Conservation (phyloP, 2,329 filamentous ascomycete species). For the Venturia pyrina region DNA sequence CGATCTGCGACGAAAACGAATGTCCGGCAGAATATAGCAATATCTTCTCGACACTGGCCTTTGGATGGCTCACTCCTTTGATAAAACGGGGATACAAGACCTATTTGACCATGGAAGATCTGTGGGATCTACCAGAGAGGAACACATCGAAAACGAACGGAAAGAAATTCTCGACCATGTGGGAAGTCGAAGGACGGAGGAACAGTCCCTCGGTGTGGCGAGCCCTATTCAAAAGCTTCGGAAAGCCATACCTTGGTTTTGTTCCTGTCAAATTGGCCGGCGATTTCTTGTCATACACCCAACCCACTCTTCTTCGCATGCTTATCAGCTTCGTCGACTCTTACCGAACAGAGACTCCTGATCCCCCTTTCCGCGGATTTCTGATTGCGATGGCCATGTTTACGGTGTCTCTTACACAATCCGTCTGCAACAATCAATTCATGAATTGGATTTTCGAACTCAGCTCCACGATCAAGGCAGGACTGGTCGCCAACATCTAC, state of each 20-base stretch:
- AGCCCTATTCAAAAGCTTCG: background rate
- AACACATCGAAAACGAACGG: constrained; percentile 2
- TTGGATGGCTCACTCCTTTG: constrained; percentile 9
- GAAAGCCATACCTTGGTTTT: constrained; percentile 5
- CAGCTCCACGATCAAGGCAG: constrained; percentile 5
- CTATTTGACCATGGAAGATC: constrained; percentile 10
- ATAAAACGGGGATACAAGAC: constrained; percentile 10
- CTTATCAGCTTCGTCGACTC: constrained; percentile 10
- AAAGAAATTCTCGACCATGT: constrained; percentile 1
- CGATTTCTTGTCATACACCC: constrained; percentile 8
- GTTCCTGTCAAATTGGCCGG: constrained; percentile 5
- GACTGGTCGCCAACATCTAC: constrained; percentile 10
- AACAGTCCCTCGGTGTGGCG: constrained; percentile 1
- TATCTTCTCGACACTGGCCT: constrained; percentile 5
- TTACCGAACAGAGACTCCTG: constrained; percentile 5
- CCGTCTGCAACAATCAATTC: constrained; percentile 11
- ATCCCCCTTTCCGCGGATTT: constrained; percentile 8
- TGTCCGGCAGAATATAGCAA: constrained; percentile 10
- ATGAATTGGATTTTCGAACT: constrained; percentile 11
- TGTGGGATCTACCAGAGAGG: constrained; percentile 10
- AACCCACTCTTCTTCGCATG: constrained; percentile 8
- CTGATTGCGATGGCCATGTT: constrained; percentile 9
- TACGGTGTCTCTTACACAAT: constrained; percentile 5
- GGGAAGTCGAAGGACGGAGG: background rate
- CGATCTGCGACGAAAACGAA: constrained; percentile 2